Evolutionary conservation across 2,329 filamentous ascomycete genomes (phyloP), one percentile per base, ranked within the genome.

Genomic region (Lizonia empirigonia): DNA sequence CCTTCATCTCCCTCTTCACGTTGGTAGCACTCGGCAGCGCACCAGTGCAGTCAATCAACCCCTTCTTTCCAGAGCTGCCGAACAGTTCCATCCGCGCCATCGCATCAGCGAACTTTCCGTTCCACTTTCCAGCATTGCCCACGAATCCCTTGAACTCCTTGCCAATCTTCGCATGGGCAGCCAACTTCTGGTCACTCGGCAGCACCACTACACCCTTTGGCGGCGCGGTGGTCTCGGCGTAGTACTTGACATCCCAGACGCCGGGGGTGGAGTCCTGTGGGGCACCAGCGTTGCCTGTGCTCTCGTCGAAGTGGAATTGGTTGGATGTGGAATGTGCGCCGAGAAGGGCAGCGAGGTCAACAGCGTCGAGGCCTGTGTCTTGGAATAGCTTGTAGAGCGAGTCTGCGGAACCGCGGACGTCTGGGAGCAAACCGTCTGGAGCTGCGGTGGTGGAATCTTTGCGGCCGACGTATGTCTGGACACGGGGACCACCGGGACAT

Each of bases 111-210:
- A 70, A 73, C 37, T 65, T 65, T 16, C 62, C 62, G 22, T 55
- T 68, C 71, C 71, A 75, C 50, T 69, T 67, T 8, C 62, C 69
- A 40, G 66, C 62, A 36, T 67, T 66, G 16, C 61, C 57, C 1
- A 73, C 67, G 22, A 75, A 73, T 13, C 60, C 67, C 50, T 61
- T 58, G 52, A 75, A 72, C 50, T 68, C 64, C 37, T 69, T 66
- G 1, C 71, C 72, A 0, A 73, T 67, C 12, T 52, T 58, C 10
- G 44, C 41, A 27, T 66, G 60, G 9, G 59, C 55, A 7, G 65
- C 60, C 0, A 74, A 50, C 44, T 70, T 69, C 32, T 60, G 59
- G 34, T 74, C 71, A 23, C 57, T 62, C 2, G 69, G 64, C 27
- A 74, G 68, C 15, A 67, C 60, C 12, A 67, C 53, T 7, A 67